Conservation (phyloP, 2,329 filamentous ascomycete genomes). For the Fusarium sulawesiense region DNA sequence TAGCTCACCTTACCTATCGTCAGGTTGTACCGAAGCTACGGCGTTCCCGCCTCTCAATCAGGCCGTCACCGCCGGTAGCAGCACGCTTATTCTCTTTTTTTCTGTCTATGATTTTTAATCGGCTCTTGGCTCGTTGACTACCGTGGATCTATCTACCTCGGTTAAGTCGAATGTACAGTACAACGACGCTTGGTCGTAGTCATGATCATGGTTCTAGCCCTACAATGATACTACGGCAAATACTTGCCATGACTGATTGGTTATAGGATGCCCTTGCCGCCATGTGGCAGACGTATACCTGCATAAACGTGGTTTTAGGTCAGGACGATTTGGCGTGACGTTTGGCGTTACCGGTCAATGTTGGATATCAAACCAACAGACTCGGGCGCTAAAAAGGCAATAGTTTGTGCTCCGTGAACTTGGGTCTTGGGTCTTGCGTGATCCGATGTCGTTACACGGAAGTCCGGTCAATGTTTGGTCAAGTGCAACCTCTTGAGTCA, state of each 20-base stretch:
- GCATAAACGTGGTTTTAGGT: conserved; percentile 21
- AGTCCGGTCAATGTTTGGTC: not conserved
- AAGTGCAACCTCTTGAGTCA: not conserved
- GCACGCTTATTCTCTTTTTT: not conserved
- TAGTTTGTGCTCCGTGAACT: conserved; percentile 4
- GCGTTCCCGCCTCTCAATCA: not conserved
- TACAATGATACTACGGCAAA: not conserved
- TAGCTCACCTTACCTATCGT: not conserved
- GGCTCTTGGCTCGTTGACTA: not conserved
- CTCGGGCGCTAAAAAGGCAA: not conserved
- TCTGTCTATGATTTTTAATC: not conserved
- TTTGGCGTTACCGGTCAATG: not conserved
- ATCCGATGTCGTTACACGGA: not conserved
- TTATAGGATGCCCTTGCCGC: conserved; percentile 20
- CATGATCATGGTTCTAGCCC: not conserved
- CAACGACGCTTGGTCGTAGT: not conserved
- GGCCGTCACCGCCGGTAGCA: conserved; percentile 2
- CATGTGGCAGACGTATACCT: conserved; percentile 38
- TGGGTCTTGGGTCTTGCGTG: conserved; percentile 11
- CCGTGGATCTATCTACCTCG: not conserved
- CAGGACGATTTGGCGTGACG: conserved; percentile 22
- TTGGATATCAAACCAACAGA: conserved; percentile 1
- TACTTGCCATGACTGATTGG: conserved; percentile 7
- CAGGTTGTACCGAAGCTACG: conserved; percentile 6
- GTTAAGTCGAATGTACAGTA: conserved; percentile 5